A percentile compares a stretch with the other conserved stretches of the same genome.
Evolutionary conservation across 352 stramenopile genomes (phyloP).

Genomic region (Plasmopara halstedii): DNA sequence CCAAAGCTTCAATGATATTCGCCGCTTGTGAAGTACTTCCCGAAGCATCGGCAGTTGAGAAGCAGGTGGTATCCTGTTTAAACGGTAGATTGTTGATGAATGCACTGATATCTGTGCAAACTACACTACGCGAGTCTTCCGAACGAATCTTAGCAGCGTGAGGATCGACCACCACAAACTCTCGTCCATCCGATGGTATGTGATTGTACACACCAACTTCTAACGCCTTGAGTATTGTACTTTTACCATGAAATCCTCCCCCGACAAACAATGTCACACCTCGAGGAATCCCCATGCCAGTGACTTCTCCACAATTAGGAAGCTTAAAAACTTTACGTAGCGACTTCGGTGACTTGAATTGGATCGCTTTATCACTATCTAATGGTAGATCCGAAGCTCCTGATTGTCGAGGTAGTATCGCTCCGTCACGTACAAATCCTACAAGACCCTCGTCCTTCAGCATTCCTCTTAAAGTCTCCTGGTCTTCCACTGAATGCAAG

Average conservation of each 20-base stretch:
- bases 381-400: constrained; percentile 57
- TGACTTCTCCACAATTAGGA: constrained; percentile 75
- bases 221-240: constrained; percentile 91
- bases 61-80: constrained; percentile 88
- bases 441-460: constrained; percentile 80
- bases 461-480: constrained; percentile 82
- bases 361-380: constrained; percentile 34
- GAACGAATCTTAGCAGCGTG: constrained; percentile 93
- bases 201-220: constrained; percentile 96
- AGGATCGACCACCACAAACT: constrained; percentile 88
- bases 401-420: constrained; percentile 85
- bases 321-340: constrained; percentile 83
- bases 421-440: constrained; percentile 90
- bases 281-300: constrained; percentile 90
- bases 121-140: constrained; percentile 91
- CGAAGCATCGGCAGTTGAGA: constrained; percentile 91
- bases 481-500: constrained; percentile 90
- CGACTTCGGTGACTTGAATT: constrained; percentile 81
- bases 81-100: constrained; percentile 98
- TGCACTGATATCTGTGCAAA: constrained; percentile 87
- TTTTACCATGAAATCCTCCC: constrained; percentile 97
- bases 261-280: constrained; percentile 95
- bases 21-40: constrained; percentile 94
- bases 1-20: constrained; percentile 93
- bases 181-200: constrained; percentile 90